Base-by-base conservation (phyloP, 371 early-diverging fungal species). In the Syncephalastrum monosporum region DNA sequence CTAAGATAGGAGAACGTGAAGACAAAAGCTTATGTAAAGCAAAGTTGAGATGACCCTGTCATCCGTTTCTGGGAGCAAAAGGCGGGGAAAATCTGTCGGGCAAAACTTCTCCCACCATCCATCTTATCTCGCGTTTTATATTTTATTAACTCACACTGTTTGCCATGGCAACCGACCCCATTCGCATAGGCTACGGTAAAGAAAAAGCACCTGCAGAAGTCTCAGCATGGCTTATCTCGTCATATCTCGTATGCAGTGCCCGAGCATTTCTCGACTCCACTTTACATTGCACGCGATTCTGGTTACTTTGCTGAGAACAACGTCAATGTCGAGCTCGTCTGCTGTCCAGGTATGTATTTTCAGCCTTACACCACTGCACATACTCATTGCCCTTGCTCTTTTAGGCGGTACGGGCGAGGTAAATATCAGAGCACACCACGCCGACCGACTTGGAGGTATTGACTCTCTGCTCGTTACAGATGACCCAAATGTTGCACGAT, bases 191-290 rank as follows among this genome's bases (percentile, higher is more conserved):
- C 38, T 76, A 76, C 51, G 76, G 76, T 76, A 72, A 56, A 19
- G 12, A 19, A 24, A 12, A 50, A 24, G 14, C 12, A n/a, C 48
- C 1, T 38, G 24, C 8, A 13, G 0, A 42, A 5, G 23, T 16
- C 15, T 29, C 1, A 27, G 3, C 42, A 44, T n/a, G 5, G 15
- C 41, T 3, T 14, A 3, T 13, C 38, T 48, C 4, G 33, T 12
- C 42, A 48, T 29, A n/a, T 27, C 12, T 13, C 25, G n/a, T 38
- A 16, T 8, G 5, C 65, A 85, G 93, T 93, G 7, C 94, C 94
- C 15, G 94, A 93, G 68, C 94, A 93, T 68, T 93, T 93, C 68
- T 91, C 91, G 0, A 85, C 88, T 5, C 94, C 94, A 16, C 72
- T 93, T 50, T 83, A 87, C 67, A 79, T 85, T 60, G 87, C 85